Base-by-base conservation (phyloP, 257 asterid genomes). In the Salvia rosmarinus region DNA sequence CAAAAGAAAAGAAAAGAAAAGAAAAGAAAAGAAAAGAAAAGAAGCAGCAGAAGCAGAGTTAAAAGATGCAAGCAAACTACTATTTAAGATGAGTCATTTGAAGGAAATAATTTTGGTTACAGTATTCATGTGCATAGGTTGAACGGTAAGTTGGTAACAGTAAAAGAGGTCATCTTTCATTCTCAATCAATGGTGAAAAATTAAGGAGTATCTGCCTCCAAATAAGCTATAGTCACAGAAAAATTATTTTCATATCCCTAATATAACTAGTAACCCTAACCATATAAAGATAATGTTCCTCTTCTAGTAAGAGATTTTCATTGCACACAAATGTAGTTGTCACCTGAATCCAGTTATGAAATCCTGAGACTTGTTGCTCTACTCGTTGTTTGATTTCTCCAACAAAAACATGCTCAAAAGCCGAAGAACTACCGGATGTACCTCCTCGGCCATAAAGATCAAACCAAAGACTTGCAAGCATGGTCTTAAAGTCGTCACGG, bases 301-400 rank as follows among this genome's bases (percentile, higher is more conserved):
- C 55, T 57, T 60, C 47, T 55, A 63, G 43, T 14, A 56, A 43
- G 25, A 52, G 43, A 39, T 43, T 34, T 50, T 13, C 23, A 55
- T 14, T 28, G 59, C 3, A 9, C 64, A 40, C 9, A 55, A 30
- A 40, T n/a, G 13, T 0, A 16, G 70, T 63, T 35, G 76, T 28
- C 68, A 93, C 98, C 97, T 93, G 98, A 79, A 93, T 89, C 98
- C 98, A 93, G 81, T 93, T 93, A 82, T 93, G 98, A 74, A 93
- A 93, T 68, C 98, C 98, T 8, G 96, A 87, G 66, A 90, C 96
- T 74, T 81, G 82, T 77, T 90, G 83, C 72, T 88, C 98, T 75
- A 89, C 96, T 0, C 76, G 81, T 25, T 85, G 81, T 86, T 93
- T 93, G 78, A 93, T 89, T 85, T 93, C 98, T 73, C 98, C 98